Evolutionary conservation across 257 asterid genomes (phyloP), one percentile per base, ranked within the genome.

Genomic region (Mitragyna speciosa): DNA sequence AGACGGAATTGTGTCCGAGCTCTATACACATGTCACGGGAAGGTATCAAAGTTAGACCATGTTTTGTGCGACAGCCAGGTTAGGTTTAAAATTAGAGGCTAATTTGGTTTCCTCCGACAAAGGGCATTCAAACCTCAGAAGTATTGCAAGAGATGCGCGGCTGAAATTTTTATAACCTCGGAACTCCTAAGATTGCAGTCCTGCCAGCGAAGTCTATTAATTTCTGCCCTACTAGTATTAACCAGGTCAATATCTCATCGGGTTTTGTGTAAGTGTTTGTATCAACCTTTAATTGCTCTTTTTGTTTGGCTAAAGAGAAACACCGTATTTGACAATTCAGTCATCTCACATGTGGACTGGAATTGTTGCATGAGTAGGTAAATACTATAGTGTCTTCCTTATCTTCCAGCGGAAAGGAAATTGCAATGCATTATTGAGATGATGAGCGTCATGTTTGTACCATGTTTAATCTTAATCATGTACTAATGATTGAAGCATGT

Each of bases 41-140:
- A 30, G 72, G 77, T 56, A 78, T 78, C 77, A 43, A 70, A 47
- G 56, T 47, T 63, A 56, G 82, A 43, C 82, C 82, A 41, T 78
- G 81, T 78, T 78, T 58, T 31, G 64, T 70, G 77, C 72, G 10
- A 16, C 28, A 59, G 26, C 71, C 70, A 75, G 3, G 41, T 41
- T 22, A 58, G 16, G 8, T 33, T 65, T 65, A n/a, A 7, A 28
- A 14, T n/a, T 19, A 73, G 78, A 74, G 20, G 9, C 68, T 20
- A 54, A 20, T 59, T 4, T n/a, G 8, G 24, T 30, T 14, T 33
- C 52, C 20, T 8, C 9, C 10, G 52, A 10, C 70, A 15, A 39
- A 20, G 28, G 52, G 41, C 59, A 43, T 43, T 39, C 52, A 36
- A 10, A 63, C 15, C 61, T 12, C 65, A 17, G 61, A 41, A 43